Evolutionary conservation across 176 grass and related monocot species (phyloP), one percentile per base, ranked within the genome.

Genomic region (Paspalum vaginatum): DNA sequence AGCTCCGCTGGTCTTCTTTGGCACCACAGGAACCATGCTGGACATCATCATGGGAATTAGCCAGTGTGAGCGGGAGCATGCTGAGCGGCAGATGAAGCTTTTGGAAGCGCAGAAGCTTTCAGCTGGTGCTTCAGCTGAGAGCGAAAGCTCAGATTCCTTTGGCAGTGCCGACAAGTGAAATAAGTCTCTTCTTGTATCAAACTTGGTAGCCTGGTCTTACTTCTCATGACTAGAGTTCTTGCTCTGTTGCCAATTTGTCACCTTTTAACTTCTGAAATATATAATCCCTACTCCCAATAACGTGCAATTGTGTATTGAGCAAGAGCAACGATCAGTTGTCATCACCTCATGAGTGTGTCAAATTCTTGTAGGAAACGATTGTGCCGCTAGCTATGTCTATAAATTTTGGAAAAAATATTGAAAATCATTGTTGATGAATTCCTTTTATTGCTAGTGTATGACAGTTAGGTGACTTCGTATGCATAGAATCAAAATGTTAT

Each of bases 11-110:
- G 92, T 98, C 25, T 98, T 95, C 56, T 98, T 93, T 20, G 96
- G 90, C 42, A 95, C 92, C 1, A 98, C 96, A 15, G 96, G 96
- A 75, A 98, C 92, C n/a, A 98, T 98, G 96, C 88, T 95, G 64
- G 96, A 98, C 79, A 95, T 98, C 68, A 91, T 98, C 55, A 93
- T 88, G 79, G 96, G 96, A 63, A 95, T 98, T 88, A 95, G 79
- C 79, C 90, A 95, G 42, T 98, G 96, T 3, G 92, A 95, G 75
- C 62, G 92, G 84, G 92, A 98, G 69, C 96, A 98, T 77, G 90
- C 88, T 1, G 90, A 95, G 84, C 74, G 84, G 65, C 92, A 98
- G 82, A 81, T 87, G 88, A 98, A 95, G 84, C 90, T 98, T 87
- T 27, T 90, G 71, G 92, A 93, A 91, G 86, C 87, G 1, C 84